A percentile compares a stretch with the other conserved stretches of the same genome.
These are phyloP conservation scores for Yarrowia porcina DNA, from an alignment of 805 yeast species.

Conservation along the genomic window DNA sequence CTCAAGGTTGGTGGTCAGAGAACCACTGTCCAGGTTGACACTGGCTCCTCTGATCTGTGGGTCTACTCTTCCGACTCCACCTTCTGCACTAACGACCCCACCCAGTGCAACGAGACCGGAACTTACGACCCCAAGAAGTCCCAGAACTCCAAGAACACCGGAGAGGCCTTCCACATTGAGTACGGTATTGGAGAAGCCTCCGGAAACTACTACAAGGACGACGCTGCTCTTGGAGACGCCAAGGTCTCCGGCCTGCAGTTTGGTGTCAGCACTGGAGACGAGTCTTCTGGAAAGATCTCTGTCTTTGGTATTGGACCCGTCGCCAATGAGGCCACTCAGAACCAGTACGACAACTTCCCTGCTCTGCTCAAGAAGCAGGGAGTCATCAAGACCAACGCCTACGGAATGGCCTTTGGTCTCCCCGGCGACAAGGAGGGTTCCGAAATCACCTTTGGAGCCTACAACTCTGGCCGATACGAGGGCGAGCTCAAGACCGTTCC, in stretches of 20 bases:
- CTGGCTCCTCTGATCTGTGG: constrained; percentile 76
- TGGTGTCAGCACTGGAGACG: constrained; percentile 57
- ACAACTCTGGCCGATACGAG: constrained; percentile 42
- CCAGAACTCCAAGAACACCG: constrained; percentile 29
- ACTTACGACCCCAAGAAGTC: constrained; percentile 22
- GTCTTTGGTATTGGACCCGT: constrained; percentile 41
- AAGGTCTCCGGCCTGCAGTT: constrained; percentile 52
- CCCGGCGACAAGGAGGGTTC: constrained; percentile 36
- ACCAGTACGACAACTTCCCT: constrained; percentile 33
- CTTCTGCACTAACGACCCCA: constrained; percentile 32
- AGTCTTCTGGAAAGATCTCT: constrained; percentile 38
- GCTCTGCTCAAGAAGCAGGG: constrained; percentile 39
- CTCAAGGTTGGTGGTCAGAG: constrained; percentile 50
- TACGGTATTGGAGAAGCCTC: constrained; percentile 44
- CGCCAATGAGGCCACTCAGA: constrained; percentile 34
- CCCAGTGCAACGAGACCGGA: neutral
- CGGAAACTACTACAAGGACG: constrained; percentile 60
- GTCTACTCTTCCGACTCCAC: constrained; percentile 49
- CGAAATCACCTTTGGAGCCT: constrained; percentile 43
- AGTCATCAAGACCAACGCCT: constrained; percentile 40
- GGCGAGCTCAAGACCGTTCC: constrained; percentile 39
- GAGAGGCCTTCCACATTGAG: constrained; percentile 28
- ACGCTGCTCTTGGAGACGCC: constrained; percentile 49
- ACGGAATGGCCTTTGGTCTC: constrained; percentile 44
- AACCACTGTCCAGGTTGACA: constrained; percentile 52